Base-by-base conservation (phyloP, 2,329 filamentous ascomycete species). In the Aspergillus pseudotamarii region DNA sequence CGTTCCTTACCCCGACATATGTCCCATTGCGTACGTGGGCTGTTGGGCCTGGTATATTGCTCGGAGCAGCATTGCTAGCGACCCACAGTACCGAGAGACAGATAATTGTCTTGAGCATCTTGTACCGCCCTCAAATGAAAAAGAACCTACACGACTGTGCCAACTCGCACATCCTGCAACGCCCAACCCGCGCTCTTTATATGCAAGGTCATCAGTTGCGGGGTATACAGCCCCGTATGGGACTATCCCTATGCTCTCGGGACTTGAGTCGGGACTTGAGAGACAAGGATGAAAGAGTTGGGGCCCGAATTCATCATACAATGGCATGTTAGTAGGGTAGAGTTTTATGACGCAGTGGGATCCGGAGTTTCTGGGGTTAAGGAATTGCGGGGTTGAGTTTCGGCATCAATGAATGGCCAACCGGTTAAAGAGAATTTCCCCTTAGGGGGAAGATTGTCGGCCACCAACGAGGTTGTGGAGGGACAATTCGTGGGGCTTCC, bases 1-100 rank as follows among this genome's bases (percentile, higher is more conserved):
- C 51, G 43, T 77, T 79, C 61, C 78, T 73, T 1, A 78, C 63
- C 6, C 84, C 84, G 28, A 70, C 63, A 65, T 84, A 84, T 0
- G 83, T 84, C 32, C 84, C 83, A 69, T 85, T 85, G 61, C 69
- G 73, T 19, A 81, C 72, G 1, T 61, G 63, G 5, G 69, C 80
- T 9, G 65, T 73, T 30, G 79, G 79, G 55, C 58, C 54, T 10
- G 66, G 58, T 8, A 59, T 45, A 23, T 48, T 36, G 16, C 61
- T 68, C 76, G 68, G 71, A 19, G 66, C 65, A 26, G 70, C 69
- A 61, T 66, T 41, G 3, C 62, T 58, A 54, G 64, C 38, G 19
- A 36, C 48, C 55, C 41, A 57, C 23, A 65, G 50, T 21, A 54
- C 30, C 45, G 57, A 48, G 32, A 61, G 26, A 54, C 23, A 28